Evolutionary conservation across 805 yeast species (phyloP), one percentile per base, ranked within the genome.

Genomic region (Yarrowia keelungensis): DNA sequence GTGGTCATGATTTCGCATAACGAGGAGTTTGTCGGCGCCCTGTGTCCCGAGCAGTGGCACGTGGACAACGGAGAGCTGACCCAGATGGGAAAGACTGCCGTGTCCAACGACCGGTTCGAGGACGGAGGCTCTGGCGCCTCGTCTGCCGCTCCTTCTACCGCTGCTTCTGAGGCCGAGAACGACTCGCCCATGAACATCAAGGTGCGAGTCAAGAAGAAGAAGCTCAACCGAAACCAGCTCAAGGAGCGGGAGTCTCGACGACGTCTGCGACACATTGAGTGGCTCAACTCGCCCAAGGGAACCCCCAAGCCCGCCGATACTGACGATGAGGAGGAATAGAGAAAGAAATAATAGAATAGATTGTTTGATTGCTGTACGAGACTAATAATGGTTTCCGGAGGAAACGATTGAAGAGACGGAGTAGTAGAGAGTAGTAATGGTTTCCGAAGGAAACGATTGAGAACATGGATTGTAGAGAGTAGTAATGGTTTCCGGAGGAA

Each of bases 1-100:
- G 98, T 94, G 71, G 96, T 94, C 70, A 91, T 94, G 97, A 94
- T 94, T 81, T 93, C 98, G 72, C 99, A 94, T 83, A 94, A 94
- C 83, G 89, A 89, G 76, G 99, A 94, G 81, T 94, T 94, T 74
- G 97, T 93, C 53, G 97, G 98, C 68, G 98, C 98, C 7, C 81
- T 94, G 75, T 93, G 98, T 79, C 98, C 98, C 46, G 99, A 94
- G 82, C 98, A 93, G 80, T 94, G 99, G 99, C 87, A 90, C 74
- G 97, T 94, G 69, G 97, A 92, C 78, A 90, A 93, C 76, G 98
- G 98, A 78, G 85, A 85, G 70, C 88, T 94, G 82, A 90, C 90
- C 35, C 92, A 89, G 74, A 90, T 88, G 82, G 97, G 97, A 71
- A 85, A 86, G 70, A 86, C 87, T 36, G 89, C 85, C 64, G 87